phyloP scores from a whole-genome alignment of 192 early-diverging fungal genomes.

The Gonapodya prolifera region DNA sequence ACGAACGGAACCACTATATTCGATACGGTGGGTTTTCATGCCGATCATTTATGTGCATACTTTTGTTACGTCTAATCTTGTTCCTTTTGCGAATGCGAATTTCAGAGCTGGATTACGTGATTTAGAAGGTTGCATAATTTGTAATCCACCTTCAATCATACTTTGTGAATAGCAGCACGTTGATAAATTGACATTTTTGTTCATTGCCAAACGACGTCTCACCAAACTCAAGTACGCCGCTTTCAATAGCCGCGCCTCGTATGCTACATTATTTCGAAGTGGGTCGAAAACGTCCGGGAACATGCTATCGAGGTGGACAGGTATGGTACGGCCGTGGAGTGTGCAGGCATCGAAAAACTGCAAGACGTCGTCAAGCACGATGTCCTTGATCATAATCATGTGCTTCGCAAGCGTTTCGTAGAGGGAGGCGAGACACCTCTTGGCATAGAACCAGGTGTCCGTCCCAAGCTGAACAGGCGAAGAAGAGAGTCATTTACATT shows the following conservation, averaged over 20 bases:
- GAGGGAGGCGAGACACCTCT: slow-evolving; percentile 42
- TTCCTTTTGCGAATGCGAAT: not conserved
- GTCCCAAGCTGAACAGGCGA: slow-evolving; percentile 42
- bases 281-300: slow-evolving; percentile 20
- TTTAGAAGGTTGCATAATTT: slow-evolving; percentile 13
- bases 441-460: slow-evolving; percentile 55
- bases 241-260: slow-evolving; percentile 43
- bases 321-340: slow-evolving; percentile 39
- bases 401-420: slow-evolving; percentile 53
- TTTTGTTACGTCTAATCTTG: no score
- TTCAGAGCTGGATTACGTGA: slow-evolving; percentile 45
- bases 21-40: slow-evolving; percentile 36
- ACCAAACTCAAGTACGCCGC: slow-evolving; percentile 30
- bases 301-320: slow-evolving; percentile 35
- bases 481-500: not conserved
- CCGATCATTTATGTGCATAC: not conserved
- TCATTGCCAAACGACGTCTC: not conserved
- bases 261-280: slow-evolving; percentile 31
- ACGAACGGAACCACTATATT: slow-evolving; percentile 59
- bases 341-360: slow-evolving; percentile 46
- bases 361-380: slow-evolving; percentile 37
- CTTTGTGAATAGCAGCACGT: not conserved
- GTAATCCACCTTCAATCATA: not conserved
- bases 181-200: not conserved
- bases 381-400: slow-evolving; percentile 52